Evolutionary conservation across 2,329 filamentous ascomycete genomes (phyloP), one percentile per base, ranked within the genome.

Genomic region (Aspergillus awamori): DNA sequence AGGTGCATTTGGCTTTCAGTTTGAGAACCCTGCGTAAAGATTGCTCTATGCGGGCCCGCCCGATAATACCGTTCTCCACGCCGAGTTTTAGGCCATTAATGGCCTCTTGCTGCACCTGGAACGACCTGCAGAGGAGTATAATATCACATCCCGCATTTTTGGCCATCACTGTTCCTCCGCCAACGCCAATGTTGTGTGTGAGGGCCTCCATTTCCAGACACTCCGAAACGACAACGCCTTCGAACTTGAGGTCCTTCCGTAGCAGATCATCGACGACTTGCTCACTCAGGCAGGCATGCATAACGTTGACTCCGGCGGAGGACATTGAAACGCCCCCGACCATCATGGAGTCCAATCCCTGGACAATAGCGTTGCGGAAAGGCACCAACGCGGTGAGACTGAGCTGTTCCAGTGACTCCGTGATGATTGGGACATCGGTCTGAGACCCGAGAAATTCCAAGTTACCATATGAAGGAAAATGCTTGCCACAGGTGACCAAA

Each of bases 181-280:
- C 93, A 17, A 99, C 93, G n/a, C 94, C 94, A 53, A 98, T 95
- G 69, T 97, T 96, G 72, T 96, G 92, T 65, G 92, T 95, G 8
- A 98, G 84, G 0, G 93, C 93, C 72, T 97, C 93, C 94, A 98
- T 98, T 74, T 97, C 94, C 7, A 98, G 80, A 67, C 94, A 98
- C 73, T 98, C 94, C 0, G 93, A 97, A 53, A 98, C 92, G 24
- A 95, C 93, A 2, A 98, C 93, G 1, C 94, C 94, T 53, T 92
- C 86, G 69, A 98, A 98, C 2, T 90, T 90, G 24, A 98, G 84
- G 66, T 97, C 93, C 62, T 90, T 89, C n/a, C 94, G 86, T 3
- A 98, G 81, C 22, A 97, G 80, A 61, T 95, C 92, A 71, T 97
- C 91, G 3, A 98, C 93, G 1, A 98, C 92, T 75, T 97, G 92